These are phyloP conservation scores for Fusarium sp. DNA, from an alignment of 2,329 filamentous ascomycete genomes.

Conservation along the genomic window DNA sequence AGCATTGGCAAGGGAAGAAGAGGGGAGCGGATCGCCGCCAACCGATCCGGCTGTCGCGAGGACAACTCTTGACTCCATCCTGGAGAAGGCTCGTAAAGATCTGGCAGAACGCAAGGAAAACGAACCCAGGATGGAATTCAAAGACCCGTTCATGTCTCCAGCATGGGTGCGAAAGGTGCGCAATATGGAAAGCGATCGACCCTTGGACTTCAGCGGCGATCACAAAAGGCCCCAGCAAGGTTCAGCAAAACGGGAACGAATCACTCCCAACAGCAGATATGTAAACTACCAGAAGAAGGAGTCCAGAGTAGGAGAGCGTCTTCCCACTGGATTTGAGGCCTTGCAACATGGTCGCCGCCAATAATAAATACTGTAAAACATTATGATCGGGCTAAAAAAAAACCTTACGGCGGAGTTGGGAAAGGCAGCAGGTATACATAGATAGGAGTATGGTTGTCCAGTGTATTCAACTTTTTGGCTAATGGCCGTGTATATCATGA, in stretches of 20 bases:
- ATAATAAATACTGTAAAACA: slow-evolving; percentile 1
- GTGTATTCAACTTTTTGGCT: slow-evolving; percentile 24
- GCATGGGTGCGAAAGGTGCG: slow-evolving; percentile 7
- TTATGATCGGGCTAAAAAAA: slow-evolving; percentile 18
- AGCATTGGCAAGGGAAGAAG: slow-evolving; percentile 41
- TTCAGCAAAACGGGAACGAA: no score
- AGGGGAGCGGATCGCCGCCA: background rate
- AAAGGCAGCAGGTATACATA: background rate
- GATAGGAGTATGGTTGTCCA: background rate
- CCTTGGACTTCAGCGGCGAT: no score
- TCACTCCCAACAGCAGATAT: background rate
- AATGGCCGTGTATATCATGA: slow-evolving; percentile 4
- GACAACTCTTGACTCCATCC: slow-evolving; percentile 23
- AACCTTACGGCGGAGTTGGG: slow-evolving; percentile 12
- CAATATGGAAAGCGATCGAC: background rate
- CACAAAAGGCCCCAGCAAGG: background rate
- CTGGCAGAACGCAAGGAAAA: background rate
- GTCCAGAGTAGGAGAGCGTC: background rate
- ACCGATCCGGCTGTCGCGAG: slow-evolving; percentile 8
- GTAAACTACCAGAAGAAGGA: background rate
- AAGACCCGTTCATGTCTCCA: slow-evolving; percentile 22
- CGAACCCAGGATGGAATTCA: background rate
- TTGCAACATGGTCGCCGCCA: background rate
- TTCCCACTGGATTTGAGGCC: background rate
- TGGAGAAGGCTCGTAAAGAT: slow-evolving; percentile 19